phyloP scores from a whole-genome alignment of 805 yeast species.

The Monosporozyma solicola region DNA sequence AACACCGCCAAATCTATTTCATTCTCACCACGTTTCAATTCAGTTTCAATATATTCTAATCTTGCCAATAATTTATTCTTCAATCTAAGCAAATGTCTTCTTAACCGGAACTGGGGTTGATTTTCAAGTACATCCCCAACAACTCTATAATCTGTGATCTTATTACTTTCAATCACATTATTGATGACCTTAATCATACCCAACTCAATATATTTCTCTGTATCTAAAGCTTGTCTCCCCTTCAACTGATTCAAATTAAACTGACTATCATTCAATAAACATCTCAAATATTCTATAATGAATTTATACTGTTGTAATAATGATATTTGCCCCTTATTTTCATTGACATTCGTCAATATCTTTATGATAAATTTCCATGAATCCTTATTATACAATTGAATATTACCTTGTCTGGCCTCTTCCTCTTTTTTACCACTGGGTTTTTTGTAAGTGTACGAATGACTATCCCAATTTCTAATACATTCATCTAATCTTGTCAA shows the following conservation, averaged over 20 bases:
- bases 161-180: slow-evolving; percentile 8
- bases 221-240: background rate
- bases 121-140: background rate
- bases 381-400: slow-evolving; percentile 11
- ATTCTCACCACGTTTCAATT: background rate
- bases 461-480: slow-evolving; percentile 14
- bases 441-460: background rate
- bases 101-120: slow-evolving; percentile 13
- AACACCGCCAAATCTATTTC: background rate
- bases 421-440: too few relatives aligned
- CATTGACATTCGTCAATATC: background rate
- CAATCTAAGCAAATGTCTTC: slow-evolving; percentile 20
- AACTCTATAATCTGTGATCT: slow-evolving; percentile 4
- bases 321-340: background rate
- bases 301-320: background rate
- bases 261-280: background rate
- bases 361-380: slow-evolving; percentile 19
- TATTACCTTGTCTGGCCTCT: background rate
- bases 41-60: background rate
- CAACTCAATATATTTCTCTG: slow-evolving; percentile 14
- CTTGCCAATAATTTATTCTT: slow-evolving; percentile 4
- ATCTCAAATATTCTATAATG: background rate
- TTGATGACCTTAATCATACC: slow-evolving; percentile 20
- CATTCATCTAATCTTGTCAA: slow-evolving; percentile 11
- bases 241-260: background rate